phyloP scores from a whole-genome alignment of 2,329 filamentous ascomycete species.

The Trichoderma harzianum region DNA sequence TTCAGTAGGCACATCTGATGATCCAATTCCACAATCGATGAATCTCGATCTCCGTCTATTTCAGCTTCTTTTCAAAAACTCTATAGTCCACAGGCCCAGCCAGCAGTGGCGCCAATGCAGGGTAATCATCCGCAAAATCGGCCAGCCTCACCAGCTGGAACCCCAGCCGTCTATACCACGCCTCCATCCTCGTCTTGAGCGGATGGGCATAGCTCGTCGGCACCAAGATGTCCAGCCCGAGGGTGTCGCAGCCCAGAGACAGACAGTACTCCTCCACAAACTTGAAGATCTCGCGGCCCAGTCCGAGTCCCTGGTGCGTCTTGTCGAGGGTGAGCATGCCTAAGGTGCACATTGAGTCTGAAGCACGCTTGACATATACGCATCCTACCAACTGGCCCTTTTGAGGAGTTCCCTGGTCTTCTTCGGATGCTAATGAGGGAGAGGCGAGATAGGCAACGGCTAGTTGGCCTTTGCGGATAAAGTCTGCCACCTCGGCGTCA shows the following conservation, averaged over 20 bases:
- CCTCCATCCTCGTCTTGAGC: conserved; percentile 27
- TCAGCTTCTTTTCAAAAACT: conserved; percentile 29
- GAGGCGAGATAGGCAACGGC: conserved; percentile 24
- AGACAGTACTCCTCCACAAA: conserved; percentile 31
- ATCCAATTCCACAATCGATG: not conserved
- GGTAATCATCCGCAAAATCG: conserved; percentile 29
- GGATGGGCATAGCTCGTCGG: conserved; percentile 28
- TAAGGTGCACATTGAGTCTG: conserved; percentile 25
- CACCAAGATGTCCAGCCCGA: conserved; percentile 31
- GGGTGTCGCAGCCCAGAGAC: conserved; percentile 26
- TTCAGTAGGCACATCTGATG: not conserved
- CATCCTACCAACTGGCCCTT: conserved; percentile 26
- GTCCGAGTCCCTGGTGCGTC: conserved; percentile 24
- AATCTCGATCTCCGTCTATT: not conserved
- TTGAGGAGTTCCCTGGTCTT: not conserved
- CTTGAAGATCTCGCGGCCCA: conserved; percentile 25
- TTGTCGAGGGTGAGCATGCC: conserved; percentile 30
- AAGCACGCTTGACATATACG: conserved; percentile 25
- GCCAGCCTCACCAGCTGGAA: conserved; percentile 28
- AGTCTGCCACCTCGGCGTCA: conserved; percentile 21
- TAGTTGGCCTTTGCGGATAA: conserved; percentile 25
- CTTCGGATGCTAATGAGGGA: not conserved
- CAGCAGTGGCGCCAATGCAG: conserved; percentile 26
- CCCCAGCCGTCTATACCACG: conserved; percentile 30
- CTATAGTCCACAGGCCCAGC: conserved; percentile 28